Conservation (phyloP, 129 eudicot genomes). For the Heracleum sosnowskyi region DNA sequence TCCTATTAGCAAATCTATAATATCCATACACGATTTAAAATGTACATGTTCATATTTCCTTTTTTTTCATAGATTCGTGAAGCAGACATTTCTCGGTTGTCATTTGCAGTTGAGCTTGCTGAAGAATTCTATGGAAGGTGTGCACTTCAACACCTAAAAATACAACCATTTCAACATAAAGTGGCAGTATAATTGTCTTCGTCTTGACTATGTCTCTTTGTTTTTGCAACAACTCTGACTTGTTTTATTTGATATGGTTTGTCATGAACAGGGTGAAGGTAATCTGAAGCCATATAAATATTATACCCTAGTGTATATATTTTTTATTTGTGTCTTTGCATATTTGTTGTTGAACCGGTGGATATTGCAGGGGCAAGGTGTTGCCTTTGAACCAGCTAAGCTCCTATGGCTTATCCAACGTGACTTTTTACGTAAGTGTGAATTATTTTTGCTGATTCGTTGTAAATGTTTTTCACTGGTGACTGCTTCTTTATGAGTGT, state of each 20-base stretch:
- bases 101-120: constrained; percentile 98
- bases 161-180: not conserved
- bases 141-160: constrained; percentile 15
- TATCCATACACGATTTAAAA: constrained; percentile 2
- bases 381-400: constrained; percentile 97
- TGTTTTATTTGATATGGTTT: constrained; percentile 18
- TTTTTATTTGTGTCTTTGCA: not conserved
- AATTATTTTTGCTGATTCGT: not conserved
- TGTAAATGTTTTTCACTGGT: not conserved
- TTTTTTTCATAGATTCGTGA: constrained; percentile 67
- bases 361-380: constrained; percentile 81
- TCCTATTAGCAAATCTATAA: constrained; percentile 3
- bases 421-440: constrained; percentile 86
- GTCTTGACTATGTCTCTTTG: not conserved
- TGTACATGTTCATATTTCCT: not conserved
- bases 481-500: not conserved
- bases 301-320: not conserved
- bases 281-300: constrained; percentile 13
- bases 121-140: constrained; percentile 99
- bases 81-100: constrained; percentile 92
- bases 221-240: constrained; percentile 24
- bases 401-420: constrained; percentile 96
- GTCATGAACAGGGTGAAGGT: constrained; percentile 79
- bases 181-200: not conserved
- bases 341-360: constrained; percentile 6